Evolutionary conservation across 202 grass and related monocot genomes (phyloP).

Genomic region (Eragrostis tef): DNA sequence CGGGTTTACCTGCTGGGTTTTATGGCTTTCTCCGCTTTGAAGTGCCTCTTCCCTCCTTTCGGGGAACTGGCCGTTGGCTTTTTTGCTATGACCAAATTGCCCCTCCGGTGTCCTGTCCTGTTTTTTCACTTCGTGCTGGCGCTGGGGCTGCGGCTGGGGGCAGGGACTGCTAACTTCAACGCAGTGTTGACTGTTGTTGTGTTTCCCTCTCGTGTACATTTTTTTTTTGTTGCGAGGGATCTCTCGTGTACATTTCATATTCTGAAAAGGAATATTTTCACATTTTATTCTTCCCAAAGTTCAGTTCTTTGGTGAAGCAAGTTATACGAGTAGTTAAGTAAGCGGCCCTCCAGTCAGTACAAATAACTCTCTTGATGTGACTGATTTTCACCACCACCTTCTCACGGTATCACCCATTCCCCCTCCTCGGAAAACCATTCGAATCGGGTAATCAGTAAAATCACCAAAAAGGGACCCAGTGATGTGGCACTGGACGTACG

Average conservation of each 20-base stretch:
- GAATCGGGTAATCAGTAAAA: neutral
- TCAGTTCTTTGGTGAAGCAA: neutral
- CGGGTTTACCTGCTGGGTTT: conserved; percentile 37
- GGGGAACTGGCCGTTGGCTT: conserved; percentile 80
- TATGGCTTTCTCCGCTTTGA: conserved; percentile 43
- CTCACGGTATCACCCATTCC: no score
- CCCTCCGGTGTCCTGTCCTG: conserved; percentile 26
- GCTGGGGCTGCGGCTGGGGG: no score
- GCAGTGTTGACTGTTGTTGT: conserved; percentile 9
- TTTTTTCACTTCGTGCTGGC: neutral
- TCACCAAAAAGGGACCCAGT: neutral
- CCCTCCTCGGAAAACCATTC: neutral
- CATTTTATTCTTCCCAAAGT: no score
- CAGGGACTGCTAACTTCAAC: no score
- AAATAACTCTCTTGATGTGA: no score
- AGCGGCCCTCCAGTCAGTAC: no score
- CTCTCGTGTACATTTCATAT: neutral
- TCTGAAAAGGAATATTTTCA: no score
- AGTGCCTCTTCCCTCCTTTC: conserved; percentile 16
- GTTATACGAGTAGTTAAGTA: no score
- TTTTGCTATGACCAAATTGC: conserved; percentile 67
- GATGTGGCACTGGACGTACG: neutral
- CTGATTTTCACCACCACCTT: no score
- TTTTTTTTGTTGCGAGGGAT: no score
- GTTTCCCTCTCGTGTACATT: neutral